Percentiles rank a stretch among this genome's conserved stretches.
phyloP scores from a whole-genome alignment of 2,329 filamentous ascomycete species.

The Aspergillus sp. region DNA sequence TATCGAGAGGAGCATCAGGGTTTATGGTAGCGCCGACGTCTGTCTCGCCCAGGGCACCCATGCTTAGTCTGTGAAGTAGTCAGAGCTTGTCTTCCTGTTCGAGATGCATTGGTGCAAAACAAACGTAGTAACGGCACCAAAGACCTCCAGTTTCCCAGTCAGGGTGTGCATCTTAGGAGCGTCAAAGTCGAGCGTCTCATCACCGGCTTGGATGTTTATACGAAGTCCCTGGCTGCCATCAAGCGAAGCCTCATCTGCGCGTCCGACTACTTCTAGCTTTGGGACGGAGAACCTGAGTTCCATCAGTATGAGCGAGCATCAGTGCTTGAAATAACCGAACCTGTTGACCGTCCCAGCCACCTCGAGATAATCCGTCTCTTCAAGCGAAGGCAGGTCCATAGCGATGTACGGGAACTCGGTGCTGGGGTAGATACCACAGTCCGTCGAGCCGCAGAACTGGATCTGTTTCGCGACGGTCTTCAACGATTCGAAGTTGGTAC shows the following conservation, averaged over 20 bases:
- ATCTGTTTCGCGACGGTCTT: background rate
- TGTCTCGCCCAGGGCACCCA: background rate
- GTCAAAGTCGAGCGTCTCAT: background rate
- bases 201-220: background rate
- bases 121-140: background rate
- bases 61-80: background rate
- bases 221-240: background rate
- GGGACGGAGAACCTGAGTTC: background rate
- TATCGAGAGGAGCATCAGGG: background rate
- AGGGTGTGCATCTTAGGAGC: background rate
- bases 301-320: background rate
- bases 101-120: no score
- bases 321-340: background rate
- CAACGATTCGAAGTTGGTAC: background rate
- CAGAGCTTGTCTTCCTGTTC: no score
- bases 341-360: background rate
- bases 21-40: background rate
- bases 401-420: background rate
- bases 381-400: background rate
- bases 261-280: background rate
- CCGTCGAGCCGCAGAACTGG: background rate
- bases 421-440: no score
- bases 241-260: background rate
- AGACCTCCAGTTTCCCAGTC: background rate
- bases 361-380: background rate